phyloP scores from a whole-genome alignment of 2,329 filamentous ascomycete species.

The Phialophora verrucosa region DNA sequence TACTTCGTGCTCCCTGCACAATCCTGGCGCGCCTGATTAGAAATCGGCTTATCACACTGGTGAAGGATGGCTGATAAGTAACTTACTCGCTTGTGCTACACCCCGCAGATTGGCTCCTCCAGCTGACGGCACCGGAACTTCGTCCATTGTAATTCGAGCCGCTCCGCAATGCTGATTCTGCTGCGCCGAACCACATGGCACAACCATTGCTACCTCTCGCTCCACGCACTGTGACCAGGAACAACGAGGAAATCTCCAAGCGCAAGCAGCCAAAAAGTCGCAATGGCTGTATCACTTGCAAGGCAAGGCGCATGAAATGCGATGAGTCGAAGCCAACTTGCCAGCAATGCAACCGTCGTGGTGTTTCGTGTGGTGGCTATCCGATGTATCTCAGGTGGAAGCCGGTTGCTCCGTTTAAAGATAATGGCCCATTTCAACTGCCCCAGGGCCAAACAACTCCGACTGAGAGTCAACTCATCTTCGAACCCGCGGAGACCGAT shows the following conservation, averaged over 20 bases:
- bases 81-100: not conserved
- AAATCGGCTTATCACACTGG: not conserved
- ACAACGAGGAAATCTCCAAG: conserved; percentile 11
- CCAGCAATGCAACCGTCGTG: conserved; percentile 68
- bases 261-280: conserved; percentile 26
- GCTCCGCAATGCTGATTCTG: not conserved
- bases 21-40: not conserved
- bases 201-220: conserved; percentile 4
- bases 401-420: not conserved
- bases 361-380: conserved; percentile 71
- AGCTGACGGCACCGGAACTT: not conserved
- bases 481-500: not conserved
- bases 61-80: not conserved
- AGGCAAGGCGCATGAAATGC: conserved; percentile 73
- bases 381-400: conserved; percentile 22
- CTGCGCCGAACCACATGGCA: conserved; percentile 1
- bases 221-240: not conserved
- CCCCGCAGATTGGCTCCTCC: not conserved
- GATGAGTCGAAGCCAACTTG: conserved; percentile 73
- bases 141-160: not conserved
- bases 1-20: not conserved
- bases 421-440: not conserved
- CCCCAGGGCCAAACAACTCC: not conserved
- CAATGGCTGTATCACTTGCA: conserved; percentile 68
- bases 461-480: not conserved